Evolutionary conservation across 2,329 filamentous ascomycete species (phyloP).

Genomic region (Cladophialophora bantiana): DNA sequence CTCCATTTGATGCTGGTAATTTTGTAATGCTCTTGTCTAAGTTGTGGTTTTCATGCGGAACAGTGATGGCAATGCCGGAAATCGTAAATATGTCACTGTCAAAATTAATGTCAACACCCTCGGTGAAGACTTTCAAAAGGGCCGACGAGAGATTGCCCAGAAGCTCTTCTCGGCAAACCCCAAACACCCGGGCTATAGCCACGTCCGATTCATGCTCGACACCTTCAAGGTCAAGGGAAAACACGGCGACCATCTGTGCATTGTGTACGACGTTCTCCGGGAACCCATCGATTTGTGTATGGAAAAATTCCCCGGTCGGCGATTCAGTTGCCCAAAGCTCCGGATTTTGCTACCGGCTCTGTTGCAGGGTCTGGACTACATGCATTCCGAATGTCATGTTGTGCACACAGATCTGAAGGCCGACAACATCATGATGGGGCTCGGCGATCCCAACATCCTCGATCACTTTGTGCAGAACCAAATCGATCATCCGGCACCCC

Average conservation of each 20-base stretch:
- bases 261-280: constrained; percentile 50
- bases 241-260: constrained; percentile 46
- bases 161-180: constrained; percentile 46
- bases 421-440: constrained; percentile 52
- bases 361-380: constrained; percentile 51
- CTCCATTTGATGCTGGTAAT: neutral
- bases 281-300: constrained; percentile 49
- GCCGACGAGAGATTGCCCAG: constrained; percentile 43
- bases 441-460: constrained; percentile 43
- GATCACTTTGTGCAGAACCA: constrained; percentile 46
- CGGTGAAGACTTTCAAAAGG: constrained; percentile 36
- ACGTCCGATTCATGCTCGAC: constrained; percentile 48
- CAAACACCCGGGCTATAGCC: constrained; percentile 45
- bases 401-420: constrained; percentile 57
- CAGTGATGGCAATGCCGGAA: constrained; percentile 30
- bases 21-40: neutral
- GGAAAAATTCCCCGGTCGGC: constrained; percentile 42
- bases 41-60: neutral
- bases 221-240: constrained; percentile 45
- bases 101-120: constrained; percentile 47
- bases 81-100: constrained; percentile 45
- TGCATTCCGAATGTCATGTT: constrained; percentile 50
- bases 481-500: constrained; percentile 44
- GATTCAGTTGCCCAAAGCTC: constrained; percentile 42
- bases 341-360: constrained; percentile 49